phyloP scores from a whole-genome alignment of 345 rosid genomes.

The Boechera divaricarpa region DNA sequence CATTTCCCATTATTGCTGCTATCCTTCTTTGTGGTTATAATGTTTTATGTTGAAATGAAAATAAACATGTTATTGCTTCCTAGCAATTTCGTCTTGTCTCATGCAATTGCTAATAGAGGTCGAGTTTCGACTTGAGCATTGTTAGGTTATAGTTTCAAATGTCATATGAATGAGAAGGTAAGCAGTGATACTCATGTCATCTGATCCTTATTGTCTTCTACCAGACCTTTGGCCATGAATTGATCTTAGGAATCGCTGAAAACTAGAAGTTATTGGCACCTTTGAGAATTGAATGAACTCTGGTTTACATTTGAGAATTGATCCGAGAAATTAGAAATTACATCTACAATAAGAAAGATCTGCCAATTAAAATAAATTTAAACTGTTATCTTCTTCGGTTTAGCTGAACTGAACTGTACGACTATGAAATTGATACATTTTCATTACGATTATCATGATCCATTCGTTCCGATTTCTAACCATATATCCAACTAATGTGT shows the following conservation, averaged over 20 bases:
- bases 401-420: conserved; percentile 6
- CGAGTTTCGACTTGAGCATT: neutral
- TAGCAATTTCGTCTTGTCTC: neutral
- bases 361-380: neutral
- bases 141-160: neutral
- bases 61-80: neutral
- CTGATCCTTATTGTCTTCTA: neutral
- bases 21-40: conserved; percentile 8
- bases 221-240: neutral
- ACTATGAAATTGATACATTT: neutral
- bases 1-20: neutral
- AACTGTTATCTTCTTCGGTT: too few species aligned
- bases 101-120: neutral
- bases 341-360: neutral
- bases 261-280: neutral
- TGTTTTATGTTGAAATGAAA: neutral
- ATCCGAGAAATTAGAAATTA: neutral
- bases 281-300: neutral
- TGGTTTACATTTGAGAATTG: neutral
- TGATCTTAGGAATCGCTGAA: neutral
- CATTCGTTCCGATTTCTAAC: too few species aligned
- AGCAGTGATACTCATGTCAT: too few species aligned
- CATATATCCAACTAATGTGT: too few species aligned
- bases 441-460: too few species aligned
- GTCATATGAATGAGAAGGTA: neutral